These are phyloP conservation scores for cucumber (Cucumis sativus) DNA, from an alignment of 306 rosid genomes.

Conservation along the genomic window DNA sequence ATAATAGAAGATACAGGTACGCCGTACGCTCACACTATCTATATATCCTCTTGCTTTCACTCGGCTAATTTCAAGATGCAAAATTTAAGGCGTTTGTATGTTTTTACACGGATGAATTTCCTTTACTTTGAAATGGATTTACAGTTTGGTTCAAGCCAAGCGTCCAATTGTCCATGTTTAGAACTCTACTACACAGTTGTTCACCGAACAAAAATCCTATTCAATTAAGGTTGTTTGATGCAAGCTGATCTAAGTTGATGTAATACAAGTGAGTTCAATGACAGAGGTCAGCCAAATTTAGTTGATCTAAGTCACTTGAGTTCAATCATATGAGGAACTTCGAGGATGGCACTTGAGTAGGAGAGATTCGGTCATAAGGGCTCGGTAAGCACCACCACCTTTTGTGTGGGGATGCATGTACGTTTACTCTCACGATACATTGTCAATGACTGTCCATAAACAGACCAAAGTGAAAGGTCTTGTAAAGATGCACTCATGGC, in stretches of 20 bases:
- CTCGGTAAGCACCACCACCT: not conserved
- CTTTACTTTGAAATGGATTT: not conserved
- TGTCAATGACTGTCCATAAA: not conserved
- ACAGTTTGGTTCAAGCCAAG: not conserved
- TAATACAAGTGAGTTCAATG: not conserved
- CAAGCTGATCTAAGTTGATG: too few species aligned
- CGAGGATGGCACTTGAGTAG: not conserved
- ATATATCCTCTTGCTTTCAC: not conserved
- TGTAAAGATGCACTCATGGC: not conserved
- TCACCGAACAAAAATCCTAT: too few species aligned
- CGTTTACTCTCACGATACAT: not conserved
- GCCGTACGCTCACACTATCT: not conserved
- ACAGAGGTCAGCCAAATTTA: not conserved
- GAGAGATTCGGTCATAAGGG: not conserved
- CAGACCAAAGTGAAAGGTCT: not conserved
- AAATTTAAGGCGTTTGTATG: not conserved
- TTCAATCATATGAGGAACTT: not conserved
- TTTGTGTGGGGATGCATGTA: not conserved
- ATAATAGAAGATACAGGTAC: not conserved
- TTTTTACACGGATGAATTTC: not conserved
- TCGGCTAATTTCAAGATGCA: not conserved
- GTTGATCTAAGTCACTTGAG: not conserved
- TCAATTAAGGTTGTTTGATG: too few species aligned
- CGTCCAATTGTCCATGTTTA: not conserved
- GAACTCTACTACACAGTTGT: too few species aligned